Evolutionary conservation across 73 alveolate species (phyloP).

Genomic region (Tetrahymena borealis): DNA sequence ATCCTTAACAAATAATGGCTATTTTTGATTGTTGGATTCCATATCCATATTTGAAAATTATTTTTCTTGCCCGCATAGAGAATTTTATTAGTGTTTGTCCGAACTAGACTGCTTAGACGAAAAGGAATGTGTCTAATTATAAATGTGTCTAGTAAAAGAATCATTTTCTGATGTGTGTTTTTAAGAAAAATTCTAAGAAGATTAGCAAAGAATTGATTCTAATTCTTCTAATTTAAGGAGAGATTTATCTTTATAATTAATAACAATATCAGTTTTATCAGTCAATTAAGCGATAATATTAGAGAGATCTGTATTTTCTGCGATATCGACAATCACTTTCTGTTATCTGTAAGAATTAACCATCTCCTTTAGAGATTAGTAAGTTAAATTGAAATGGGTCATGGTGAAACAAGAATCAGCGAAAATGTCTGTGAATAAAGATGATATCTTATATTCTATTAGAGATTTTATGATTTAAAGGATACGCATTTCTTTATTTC

Average conservation of each 20-base stretch:
- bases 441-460: background rate
- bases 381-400: background rate
- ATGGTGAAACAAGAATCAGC: background rate
- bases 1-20: background rate
- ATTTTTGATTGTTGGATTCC: background rate
- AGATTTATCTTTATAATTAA: background rate
- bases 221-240: background rate
- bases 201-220: background rate
- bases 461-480: background rate
- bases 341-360: background rate
- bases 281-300: background rate
- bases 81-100: too few species aligned
- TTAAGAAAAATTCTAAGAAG: background rate
- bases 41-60: too few species aligned
- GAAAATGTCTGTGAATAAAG: background rate
- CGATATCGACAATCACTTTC: background rate
- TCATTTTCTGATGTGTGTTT: background rate
- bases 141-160: background rate
- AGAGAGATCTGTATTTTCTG: background rate
- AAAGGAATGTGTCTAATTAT: too few species aligned
- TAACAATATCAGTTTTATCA: background rate
- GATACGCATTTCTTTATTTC: background rate
- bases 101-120: too few species aligned
- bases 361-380: background rate
- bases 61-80: too few species aligned